Base-by-base conservation (phyloP, 257 asterid genomes). In the Gynochthodes officinalis region DNA sequence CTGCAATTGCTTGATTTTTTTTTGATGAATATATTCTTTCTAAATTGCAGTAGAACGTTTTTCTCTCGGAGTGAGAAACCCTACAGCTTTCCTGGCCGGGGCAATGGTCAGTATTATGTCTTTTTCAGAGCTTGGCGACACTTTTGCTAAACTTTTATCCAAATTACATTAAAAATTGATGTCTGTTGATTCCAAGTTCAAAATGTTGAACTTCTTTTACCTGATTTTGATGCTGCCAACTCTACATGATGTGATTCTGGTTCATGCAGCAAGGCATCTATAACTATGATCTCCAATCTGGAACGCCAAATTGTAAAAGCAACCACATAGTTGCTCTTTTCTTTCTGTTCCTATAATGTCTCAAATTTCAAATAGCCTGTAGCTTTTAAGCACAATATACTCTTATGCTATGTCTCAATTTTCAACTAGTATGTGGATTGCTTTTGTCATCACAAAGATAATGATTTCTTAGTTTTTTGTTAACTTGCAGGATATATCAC, bases 41-140 rank as follows among this genome's bases (percentile, higher is more conserved):
- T 76, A 49, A 54, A 72, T 81, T 76, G 85, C 96, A 92, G 98
- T 92, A 57, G 98, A 92, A 77, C 83, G 97, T 54, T 90, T 92
- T 78, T 92, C 98, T 58, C 75, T 92, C 48, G 98, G 96, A 70
- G 96, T 87, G 72, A 85, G 97, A 81, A 92, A 92, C 73, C 97
- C 98, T 43, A 92, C 97, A 8, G 89, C 98, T 65, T 92, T 92
- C 78, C 82, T 92, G 44, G 97, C 98, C 43, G 98, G 98, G 46
- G 90, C 96, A 65, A 86, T 86, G 96, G 98, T 92, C 40, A 71
- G 92, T 82, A 48, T 39, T 3, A 59, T 85, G 57, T 40, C 58
- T 69, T 74, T 54, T 49, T 9, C 58, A 30, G 33, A 21, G 55
- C 61, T 19, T 70, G 42, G 23, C 32, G 25, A 27, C 71, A 67